phyloP scores from a whole-genome alignment of 2,329 filamentous ascomycete species.

The Pseudocercospora pini-densiflorae region DNA sequence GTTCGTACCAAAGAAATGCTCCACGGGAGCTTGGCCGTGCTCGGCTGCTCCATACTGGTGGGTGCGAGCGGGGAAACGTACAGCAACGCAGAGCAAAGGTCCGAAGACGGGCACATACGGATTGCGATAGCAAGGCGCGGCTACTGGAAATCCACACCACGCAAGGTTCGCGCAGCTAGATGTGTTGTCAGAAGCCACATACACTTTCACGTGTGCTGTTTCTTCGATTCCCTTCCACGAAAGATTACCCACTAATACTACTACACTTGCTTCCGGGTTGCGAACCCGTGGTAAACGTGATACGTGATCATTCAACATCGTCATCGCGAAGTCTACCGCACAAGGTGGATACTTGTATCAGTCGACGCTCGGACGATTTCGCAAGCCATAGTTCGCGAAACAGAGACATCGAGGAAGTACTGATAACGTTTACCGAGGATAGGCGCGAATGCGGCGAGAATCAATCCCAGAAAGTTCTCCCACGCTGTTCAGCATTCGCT shows the following conservation, averaged over 20 bases:
- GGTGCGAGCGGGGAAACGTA: slow-evolving; percentile 2
- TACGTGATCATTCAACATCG: background rate
- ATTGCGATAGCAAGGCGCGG: slow-evolving; percentile 9
- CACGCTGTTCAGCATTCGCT: background rate
- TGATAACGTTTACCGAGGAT: slow-evolving; percentile 11
- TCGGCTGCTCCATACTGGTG: background rate
- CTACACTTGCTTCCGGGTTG: background rate
- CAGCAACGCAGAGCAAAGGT: background rate
- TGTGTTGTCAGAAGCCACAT: slow-evolving; percentile 3
- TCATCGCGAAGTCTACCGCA: background rate
- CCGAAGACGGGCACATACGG: slow-evolving; percentile 9
- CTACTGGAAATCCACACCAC: slow-evolving; percentile 2
- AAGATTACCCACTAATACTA: too few species aligned
- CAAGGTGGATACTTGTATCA: background rate
- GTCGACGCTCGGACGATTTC: background rate
- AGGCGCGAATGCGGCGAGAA: background rate
- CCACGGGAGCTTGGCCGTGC: background rate
- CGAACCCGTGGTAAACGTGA: background rate
- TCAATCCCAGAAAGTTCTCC: background rate
- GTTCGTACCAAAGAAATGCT: slow-evolving; percentile 8
- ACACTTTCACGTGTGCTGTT: slow-evolving; percentile 6
- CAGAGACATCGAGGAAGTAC: background rate
- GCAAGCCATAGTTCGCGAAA: background rate
- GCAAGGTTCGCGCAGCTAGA: background rate
- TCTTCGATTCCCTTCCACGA: background rate